Conservation (phyloP, 2,329 filamentous ascomycete genomes). For the Aureobasidium melanogenum region DNA sequence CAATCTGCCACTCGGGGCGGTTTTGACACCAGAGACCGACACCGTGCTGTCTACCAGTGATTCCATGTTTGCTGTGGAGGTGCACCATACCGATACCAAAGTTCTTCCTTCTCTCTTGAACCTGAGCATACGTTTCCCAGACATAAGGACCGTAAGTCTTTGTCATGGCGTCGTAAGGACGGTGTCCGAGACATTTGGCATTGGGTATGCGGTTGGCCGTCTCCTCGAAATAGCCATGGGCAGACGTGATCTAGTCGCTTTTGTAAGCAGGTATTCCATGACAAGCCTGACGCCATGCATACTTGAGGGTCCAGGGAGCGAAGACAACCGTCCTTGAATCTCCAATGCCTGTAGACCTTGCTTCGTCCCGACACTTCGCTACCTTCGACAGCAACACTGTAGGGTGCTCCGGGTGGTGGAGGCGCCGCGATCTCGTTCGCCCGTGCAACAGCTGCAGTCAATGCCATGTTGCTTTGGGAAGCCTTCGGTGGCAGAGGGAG, state of each 20-base stretch:
- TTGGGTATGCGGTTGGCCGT: conserved; percentile 55
- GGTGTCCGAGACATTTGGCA: conserved; percentile 66
- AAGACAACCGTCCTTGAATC: conserved; percentile 62
- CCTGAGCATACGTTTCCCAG: conserved; percentile 75
- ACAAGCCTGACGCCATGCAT: conserved; percentile 66
- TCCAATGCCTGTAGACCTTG: conserved; percentile 75
- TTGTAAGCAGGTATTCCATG: conserved; percentile 32
- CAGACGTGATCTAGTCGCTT: conserved; percentile 46
- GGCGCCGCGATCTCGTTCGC: conserved; percentile 46
- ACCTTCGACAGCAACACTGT: conserved; percentile 68
- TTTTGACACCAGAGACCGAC: conserved; percentile 83
- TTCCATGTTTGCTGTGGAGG: conserved; percentile 64
- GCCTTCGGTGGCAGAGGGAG: neutral
- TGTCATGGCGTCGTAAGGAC: conserved; percentile 66
- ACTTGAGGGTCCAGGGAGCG: conserved; percentile 59
- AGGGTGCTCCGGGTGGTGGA: conserved; percentile 67
- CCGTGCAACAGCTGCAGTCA: conserved; percentile 18
- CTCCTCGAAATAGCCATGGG: conserved; percentile 73
- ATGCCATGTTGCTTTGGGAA: neutral
- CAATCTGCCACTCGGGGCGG: conserved; percentile 80
- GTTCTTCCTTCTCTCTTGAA: conserved; percentile 71
- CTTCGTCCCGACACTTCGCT: conserved; percentile 64
- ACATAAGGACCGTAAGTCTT: conserved; percentile 68
- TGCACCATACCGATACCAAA: conserved; percentile 80
- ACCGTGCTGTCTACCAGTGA: conserved; percentile 59